Percentiles rank a stretch among this genome's conserved stretches.
Conservation (phyloP, 2,329 filamentous ascomycete species). For the Aspergillus cejpii region DNA sequence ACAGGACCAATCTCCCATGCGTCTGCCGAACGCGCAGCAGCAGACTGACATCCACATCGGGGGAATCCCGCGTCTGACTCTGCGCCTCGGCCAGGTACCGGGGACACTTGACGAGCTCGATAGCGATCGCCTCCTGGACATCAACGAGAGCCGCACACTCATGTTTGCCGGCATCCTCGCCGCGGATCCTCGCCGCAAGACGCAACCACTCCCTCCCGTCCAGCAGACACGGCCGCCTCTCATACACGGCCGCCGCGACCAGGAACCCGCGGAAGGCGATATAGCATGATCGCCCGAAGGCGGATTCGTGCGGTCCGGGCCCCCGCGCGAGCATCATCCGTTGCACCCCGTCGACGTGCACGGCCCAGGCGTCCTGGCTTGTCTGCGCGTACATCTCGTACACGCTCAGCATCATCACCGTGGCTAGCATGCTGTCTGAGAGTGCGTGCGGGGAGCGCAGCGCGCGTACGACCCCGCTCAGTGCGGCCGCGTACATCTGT, state of each 20-base stretch:
- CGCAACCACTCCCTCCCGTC: constrained; percentile 30
- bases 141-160: constrained; percentile 21
- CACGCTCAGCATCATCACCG: constrained; percentile 35
- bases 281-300: constrained; percentile 32
- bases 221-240: constrained; percentile 33
- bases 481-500: constrained; percentile 29
- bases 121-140: constrained; percentile 21
- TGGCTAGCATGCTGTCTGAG: constrained; percentile 29
- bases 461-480: constrained; percentile 26
- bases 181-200: constrained; percentile 19
- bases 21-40: background rate
- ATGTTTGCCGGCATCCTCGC: constrained; percentile 20
- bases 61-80: background rate
- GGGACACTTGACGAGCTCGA: constrained; percentile 26
- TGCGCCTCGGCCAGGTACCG: constrained; percentile 23
- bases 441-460: constrained; percentile 24
- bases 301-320: constrained; percentile 22
- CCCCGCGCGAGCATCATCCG: constrained; percentile 34
- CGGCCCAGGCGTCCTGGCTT: constrained; percentile 31
- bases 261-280: constrained; percentile 36
- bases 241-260: constrained; percentile 30
- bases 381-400: constrained; percentile 39
- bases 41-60: background rate
- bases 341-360: constrained; percentile 33
- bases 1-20: constrained; percentile 7